Conservation (phyloP, 345 rosid species). For the Salix suchowensis region DNA sequence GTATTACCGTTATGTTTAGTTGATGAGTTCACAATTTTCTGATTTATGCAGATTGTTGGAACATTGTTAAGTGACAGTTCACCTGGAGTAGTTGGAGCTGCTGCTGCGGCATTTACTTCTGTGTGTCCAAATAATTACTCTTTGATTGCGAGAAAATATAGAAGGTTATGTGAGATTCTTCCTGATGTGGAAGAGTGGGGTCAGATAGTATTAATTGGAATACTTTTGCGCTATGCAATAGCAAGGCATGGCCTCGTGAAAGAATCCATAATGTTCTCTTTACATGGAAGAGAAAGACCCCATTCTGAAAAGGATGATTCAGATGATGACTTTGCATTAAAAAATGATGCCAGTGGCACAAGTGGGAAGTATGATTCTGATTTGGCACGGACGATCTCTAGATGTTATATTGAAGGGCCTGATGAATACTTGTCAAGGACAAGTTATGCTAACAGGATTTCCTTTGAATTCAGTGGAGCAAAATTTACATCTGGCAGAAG, state of each 20-base stretch:
- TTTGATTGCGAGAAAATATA: slow-evolving; percentile 63
- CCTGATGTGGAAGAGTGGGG: slow-evolving; percentile 99
- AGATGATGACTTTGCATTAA: slow-evolving; percentile 28
- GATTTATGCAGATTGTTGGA: slow-evolving; percentile 70
- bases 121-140: slow-evolving; percentile 79
- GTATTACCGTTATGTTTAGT: background rate
- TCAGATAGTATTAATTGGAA: slow-evolving; percentile 72
- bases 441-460: slow-evolving; percentile 34
- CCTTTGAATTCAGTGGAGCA: slow-evolving; percentile 35
- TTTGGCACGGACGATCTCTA: slow-evolving; percentile 49
- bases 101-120: slow-evolving; percentile 84
- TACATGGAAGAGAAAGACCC: slow-evolving; percentile 40
- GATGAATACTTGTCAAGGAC: slow-evolving; percentile 77
- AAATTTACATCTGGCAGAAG: slow-evolving; percentile 56
- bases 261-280: slow-evolving; percentile 77
- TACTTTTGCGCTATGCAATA: slow-evolving; percentile 68
- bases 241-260: slow-evolving; percentile 86
- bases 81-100: slow-evolving; percentile 93
- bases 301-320: slow-evolving; percentile 43
- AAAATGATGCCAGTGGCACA: slow-evolving; percentile 27
- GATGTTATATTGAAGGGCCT: slow-evolving; percentile 85
- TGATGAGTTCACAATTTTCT: background rate
- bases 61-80: slow-evolving; percentile 72
- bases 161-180: slow-evolving; percentile 78
- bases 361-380: slow-evolving; percentile 34